Percentiles rank a stretch among this genome's conserved stretches.
Conservation (phyloP, 805 yeast species). For the Yarrowia sp. region DNA sequence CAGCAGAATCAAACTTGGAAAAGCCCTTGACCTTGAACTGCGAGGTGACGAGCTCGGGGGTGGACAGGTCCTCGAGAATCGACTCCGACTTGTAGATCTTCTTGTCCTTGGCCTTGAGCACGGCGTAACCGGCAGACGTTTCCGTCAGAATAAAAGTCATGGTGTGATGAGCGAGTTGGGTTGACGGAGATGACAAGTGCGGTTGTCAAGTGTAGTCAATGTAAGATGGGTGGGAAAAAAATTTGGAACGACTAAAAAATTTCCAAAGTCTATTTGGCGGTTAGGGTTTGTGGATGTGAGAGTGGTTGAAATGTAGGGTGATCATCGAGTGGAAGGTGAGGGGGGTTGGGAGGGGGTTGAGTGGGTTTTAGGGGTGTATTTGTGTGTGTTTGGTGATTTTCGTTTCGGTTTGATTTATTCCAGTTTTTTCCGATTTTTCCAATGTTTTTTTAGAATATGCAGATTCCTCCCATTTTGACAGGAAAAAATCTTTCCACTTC, state of each 20-base stretch:
- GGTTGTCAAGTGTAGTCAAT: not conserved
- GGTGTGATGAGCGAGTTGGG: not conserved
- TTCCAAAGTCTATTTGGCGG: not conserved
- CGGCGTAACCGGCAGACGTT: conserved; percentile 98
- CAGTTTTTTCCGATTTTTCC: not conserved
- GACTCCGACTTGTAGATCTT: conserved; percentile 84
- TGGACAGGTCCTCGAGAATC: conserved; percentile 69
- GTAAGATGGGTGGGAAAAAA: not conserved
- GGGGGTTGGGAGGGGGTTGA: too few relatives aligned
- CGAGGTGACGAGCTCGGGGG: conserved; percentile 79
- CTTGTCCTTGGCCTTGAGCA: conserved; percentile 95
- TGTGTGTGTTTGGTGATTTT: too few relatives aligned
- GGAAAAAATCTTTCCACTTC: too few relatives aligned
- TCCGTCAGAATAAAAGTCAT: conserved; percentile 69
- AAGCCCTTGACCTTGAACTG: conserved; percentile 94
- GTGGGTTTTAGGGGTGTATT: too few relatives aligned
- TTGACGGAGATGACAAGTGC: not conserved
- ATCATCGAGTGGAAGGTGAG: too few relatives aligned
- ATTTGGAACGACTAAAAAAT: conserved; percentile 3
- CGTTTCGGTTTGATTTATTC: too few relatives aligned
- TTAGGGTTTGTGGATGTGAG: too few relatives aligned
- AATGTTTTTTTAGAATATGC: not conserved
- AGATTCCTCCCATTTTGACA: not conserved
- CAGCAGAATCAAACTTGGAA: conserved; percentile 91
- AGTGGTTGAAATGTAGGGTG: too few relatives aligned